Percentiles rank a stretch among this genome's conserved stretches.
Conservation (phyloP, 23 red algal genomes). For the Gracilaria caudata region DNA sequence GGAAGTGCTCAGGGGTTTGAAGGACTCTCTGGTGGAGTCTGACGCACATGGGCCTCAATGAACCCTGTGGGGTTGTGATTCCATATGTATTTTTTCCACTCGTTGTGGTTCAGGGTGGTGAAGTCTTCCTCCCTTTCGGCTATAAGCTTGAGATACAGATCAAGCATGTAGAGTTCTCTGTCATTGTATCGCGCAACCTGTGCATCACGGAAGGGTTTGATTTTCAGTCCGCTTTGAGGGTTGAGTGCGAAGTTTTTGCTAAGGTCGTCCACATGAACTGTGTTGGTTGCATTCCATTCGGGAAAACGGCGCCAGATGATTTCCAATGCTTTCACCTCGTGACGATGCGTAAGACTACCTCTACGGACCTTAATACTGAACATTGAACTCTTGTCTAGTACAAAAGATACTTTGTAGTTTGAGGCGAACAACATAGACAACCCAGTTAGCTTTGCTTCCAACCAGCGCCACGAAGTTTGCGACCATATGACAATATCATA, state of each 20-base stretch:
- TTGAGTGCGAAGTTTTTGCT: constrained; percentile 91
- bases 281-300: constrained; percentile 68
- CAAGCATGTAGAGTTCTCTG: constrained; percentile 77
- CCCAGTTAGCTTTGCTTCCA: constrained; percentile 92
- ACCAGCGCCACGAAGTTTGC: constrained; percentile 90
- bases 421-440: constrained; percentile 73
- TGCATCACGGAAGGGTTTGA: constrained; percentile 71
- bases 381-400: constrained; percentile 87
- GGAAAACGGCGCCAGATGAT: constrained; percentile 86
- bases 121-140: constrained; percentile 78
- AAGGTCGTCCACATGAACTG: constrained; percentile 88
- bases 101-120: constrained; percentile 74
- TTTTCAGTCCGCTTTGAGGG: constrained; percentile 75
- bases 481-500: constrained; percentile 95
- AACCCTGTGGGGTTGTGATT: background rate
- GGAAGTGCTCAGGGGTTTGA: background rate
- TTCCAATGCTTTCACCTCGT: constrained; percentile 89
- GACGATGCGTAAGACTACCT: background rate
- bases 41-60: background rate
- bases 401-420: constrained; percentile 84
- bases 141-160: constrained; percentile 73
- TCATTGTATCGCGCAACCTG: constrained; percentile 31
- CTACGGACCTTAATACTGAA: constrained; percentile 35
- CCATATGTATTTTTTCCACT: constrained; percentile 76
- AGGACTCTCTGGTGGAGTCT: background rate